These are phyloP conservation scores for Royoungia palumana DNA, from an alignment of 768 basidiomycete species.

Conservation along the genomic window DNA sequence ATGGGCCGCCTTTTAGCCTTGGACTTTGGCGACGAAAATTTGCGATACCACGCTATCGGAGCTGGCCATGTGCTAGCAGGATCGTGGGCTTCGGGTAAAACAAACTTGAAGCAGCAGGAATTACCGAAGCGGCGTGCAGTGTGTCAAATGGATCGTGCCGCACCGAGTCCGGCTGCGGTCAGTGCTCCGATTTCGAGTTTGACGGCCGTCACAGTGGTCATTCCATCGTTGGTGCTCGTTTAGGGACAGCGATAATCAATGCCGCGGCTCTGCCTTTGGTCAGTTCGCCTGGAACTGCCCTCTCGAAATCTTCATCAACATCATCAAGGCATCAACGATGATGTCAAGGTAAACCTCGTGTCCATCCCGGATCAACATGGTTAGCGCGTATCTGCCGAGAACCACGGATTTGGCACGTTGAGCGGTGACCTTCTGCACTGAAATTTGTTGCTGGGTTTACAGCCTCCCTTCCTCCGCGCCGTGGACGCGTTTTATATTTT, in stretches of 20 bases:
- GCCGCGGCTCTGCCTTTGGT: not conserved
- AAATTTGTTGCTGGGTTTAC: conserved; percentile 9
- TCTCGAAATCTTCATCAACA: too few species aligned
- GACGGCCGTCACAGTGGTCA: not conserved
- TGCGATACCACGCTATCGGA: conserved; percentile 3
- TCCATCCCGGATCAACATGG: not conserved
- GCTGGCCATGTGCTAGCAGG: not conserved
- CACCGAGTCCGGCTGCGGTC: not conserved
- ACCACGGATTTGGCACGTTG: conserved; percentile 20
- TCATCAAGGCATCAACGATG: too few species aligned
- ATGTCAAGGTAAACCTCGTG: not conserved
- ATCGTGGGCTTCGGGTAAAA: conserved; percentile 4
- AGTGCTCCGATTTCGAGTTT: not conserved
- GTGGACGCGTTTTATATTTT: conserved; percentile 7
- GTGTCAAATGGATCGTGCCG: not conserved
- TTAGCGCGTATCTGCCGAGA: conserved; percentile 16
- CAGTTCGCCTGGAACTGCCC: too few species aligned
- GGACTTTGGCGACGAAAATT: not conserved
- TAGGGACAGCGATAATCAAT: not conserved
- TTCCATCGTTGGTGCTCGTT: not conserved
- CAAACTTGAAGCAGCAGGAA: too few species aligned
- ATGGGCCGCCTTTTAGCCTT: not conserved
- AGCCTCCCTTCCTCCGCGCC: conserved; percentile 21
- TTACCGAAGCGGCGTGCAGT: too few species aligned
- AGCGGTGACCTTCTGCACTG: conserved; percentile 18